These are phyloP conservation scores for Secale cereale DNA, from an alignment of 176 grass and related monocot species.

Conservation along the genomic window DNA sequence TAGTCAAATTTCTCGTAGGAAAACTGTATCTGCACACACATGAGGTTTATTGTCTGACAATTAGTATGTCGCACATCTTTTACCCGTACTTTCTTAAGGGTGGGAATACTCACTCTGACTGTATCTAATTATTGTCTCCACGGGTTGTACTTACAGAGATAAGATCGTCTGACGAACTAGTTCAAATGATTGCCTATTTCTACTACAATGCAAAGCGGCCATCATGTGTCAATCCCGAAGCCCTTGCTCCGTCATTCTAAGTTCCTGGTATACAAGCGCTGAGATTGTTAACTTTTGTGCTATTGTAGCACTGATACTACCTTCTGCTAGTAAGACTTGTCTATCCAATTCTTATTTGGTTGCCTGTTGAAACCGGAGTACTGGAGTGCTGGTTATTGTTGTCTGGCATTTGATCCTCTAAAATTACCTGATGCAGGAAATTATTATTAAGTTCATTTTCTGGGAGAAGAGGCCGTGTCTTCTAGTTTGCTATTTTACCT, in stretches of 20 bases:
- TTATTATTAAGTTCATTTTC: not conserved
- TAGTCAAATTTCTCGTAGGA: not conserved
- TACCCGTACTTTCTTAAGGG: not conserved
- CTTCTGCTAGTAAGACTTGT: not conserved
- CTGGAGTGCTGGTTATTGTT: not conserved
- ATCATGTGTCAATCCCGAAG: constrained; percentile 62
- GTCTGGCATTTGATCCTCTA: not conserved
- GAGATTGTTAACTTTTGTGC: not conserved
- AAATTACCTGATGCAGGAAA: constrained; percentile 18
- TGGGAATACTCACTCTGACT: not conserved
- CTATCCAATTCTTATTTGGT: not conserved
- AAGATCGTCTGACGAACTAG: constrained; percentile 63
- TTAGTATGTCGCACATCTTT: not conserved
- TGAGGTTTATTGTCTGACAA: not conserved
- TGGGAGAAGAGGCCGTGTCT: not conserved
- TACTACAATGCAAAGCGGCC: constrained; percentile 97
- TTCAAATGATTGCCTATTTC: constrained; percentile 76
- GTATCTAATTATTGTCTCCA: not conserved
- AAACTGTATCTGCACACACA: not conserved
- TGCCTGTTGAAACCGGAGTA: not conserved
- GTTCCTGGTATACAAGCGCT: not conserved
- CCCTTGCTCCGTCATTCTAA: constrained; percentile 40
- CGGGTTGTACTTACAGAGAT: constrained; percentile 42
- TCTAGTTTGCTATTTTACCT: not conserved
- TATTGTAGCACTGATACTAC: not conserved